Evolutionary conservation across 805 yeast genomes (phyloP).

Genomic region (Lachancea nothofagi): DNA sequence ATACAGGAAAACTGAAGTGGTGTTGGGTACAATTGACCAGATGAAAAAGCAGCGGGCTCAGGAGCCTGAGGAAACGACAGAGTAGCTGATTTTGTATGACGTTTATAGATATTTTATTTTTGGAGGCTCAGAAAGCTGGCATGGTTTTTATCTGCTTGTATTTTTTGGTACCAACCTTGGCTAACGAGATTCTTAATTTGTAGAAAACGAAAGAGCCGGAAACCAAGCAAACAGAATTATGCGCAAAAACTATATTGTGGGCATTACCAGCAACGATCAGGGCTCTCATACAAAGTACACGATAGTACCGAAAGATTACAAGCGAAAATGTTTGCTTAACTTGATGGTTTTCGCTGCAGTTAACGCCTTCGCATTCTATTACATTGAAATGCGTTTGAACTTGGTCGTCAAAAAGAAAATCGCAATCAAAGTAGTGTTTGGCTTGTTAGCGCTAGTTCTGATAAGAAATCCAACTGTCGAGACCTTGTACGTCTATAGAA

Average conservation of each 20-base stretch:
- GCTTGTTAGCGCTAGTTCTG: neutral
- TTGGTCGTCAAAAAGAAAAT: neutral
- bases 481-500: constrained; percentile 20
- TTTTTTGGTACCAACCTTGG: too few species aligned
- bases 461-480: constrained; percentile 20
- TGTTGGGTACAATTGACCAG: constrained; percentile 54
- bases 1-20: constrained; percentile 62
- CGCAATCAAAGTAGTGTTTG: neutral
- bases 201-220: neutral
- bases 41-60: constrained; percentile 33
- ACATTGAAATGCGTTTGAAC: neutral
- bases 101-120: too few species aligned
- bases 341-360: neutral
- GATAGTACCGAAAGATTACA: neutral
- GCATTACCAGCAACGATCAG: neutral
- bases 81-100: neutral
- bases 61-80: constrained; percentile 14
- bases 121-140: too few species aligned
- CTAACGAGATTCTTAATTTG: too few species aligned
- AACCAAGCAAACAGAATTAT: neutral
- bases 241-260: neutral
- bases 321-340: neutral
- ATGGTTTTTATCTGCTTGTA: too few species aligned
- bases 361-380: neutral
- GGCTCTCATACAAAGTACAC: constrained; percentile 3